A percentile compares a stretch with the other conserved stretches of the same genome.
Conservation (phyloP, 2,329 filamentous ascomycete species). For the Thielaviopsis punctulata region DNA sequence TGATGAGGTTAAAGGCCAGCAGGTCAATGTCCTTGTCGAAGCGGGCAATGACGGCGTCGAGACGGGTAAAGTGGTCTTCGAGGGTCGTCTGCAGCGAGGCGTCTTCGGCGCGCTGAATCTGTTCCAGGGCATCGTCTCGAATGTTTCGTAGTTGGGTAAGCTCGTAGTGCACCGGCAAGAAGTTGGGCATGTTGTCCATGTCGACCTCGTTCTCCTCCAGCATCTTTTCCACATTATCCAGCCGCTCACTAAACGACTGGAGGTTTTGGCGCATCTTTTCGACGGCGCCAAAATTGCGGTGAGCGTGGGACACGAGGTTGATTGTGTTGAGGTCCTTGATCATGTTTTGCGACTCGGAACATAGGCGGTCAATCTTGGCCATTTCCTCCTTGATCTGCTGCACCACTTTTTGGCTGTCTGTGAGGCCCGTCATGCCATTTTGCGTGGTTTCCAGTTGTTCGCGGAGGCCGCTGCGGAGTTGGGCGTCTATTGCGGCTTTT, state of each 20-base stretch:
- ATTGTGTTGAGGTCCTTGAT: constrained; percentile 92
- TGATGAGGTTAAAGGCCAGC: constrained; percentile 78
- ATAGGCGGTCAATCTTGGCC: constrained; percentile 95
- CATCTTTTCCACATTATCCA: constrained; percentile 61
- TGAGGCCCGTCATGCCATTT: constrained; percentile 74
- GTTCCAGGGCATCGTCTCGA: constrained; percentile 87
- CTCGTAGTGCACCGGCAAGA: constrained; percentile 79
- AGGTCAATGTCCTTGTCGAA: constrained; percentile 90
- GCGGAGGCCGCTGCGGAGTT: constrained; percentile 72
- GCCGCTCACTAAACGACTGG: constrained; percentile 66
- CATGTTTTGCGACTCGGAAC: constrained; percentile 92
- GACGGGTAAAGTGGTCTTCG: constrained; percentile 70
- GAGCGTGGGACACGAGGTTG: constrained; percentile 81
- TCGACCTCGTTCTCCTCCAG: constrained; percentile 72
- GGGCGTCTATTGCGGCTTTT: constrained; percentile 77
- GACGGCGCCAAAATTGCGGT: constrained; percentile 88
- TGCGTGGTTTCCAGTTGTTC: constrained; percentile 93
- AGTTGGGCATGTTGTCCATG: constrained; percentile 76
- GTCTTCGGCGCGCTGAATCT: constrained; percentile 67
- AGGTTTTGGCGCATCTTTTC: constrained; percentile 85
- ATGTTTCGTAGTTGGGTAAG: constrained; percentile 86
- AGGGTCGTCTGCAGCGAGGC: constrained; percentile 62
- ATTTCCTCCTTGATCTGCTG: constrained; percentile 94
- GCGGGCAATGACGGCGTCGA: constrained; percentile 80
- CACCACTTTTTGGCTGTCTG: constrained; percentile 80